Evolutionary conservation across 2,329 filamentous ascomycete genomes (phyloP), one percentile per base, ranked within the genome.

Genomic region (Aspergillus fischeri): DNA sequence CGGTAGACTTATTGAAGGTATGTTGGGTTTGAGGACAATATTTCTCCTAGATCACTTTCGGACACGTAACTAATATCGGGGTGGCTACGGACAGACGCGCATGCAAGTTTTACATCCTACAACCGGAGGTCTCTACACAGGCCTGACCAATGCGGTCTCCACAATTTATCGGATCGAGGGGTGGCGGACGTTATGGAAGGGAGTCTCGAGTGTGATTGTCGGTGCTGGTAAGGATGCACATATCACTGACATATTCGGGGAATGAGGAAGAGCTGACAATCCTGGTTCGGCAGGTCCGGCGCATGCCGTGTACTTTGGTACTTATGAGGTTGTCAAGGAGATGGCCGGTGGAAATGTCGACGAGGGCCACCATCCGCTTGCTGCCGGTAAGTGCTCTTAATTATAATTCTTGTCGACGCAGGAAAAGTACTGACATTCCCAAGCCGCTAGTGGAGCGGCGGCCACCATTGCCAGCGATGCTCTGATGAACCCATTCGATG

Each of bases 401-500:
- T 20, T 32, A 25, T 52, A 28, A 14, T 25, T 29, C 14, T 10
- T 10, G 20, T 35, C 21, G 29, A 51, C 20, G 28, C 9, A 53
- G 35, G 27, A 25, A 25, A 56, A 52, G 60, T 56, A 65, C 76
- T 82, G 65, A 80, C 69, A 47, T 59, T 54, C 51, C 57, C 57
- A 72, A 96, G 94, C 91, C 60, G 88, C 91, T 61, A 96, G 92
- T 72, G 94, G 94, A 76, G 93, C 94, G 59, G 90, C 90, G 67
- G 94, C 94, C 63, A 97, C 94, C 7, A 97, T 97, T 73, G 91
- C 93, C 38, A 97, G 92, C 74, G 94, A 99, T 80, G 94, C 94
- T 54, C 86, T 99, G 64, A 99, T 99, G 94, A 99, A 97, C 72
- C 94, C 94, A 24, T 99, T 99, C 73, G 94, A 99, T 78, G 92